Evolutionary conservation across 1,139 yeast species (phyloP).

Genomic region (Taphrina confusa): DNA sequence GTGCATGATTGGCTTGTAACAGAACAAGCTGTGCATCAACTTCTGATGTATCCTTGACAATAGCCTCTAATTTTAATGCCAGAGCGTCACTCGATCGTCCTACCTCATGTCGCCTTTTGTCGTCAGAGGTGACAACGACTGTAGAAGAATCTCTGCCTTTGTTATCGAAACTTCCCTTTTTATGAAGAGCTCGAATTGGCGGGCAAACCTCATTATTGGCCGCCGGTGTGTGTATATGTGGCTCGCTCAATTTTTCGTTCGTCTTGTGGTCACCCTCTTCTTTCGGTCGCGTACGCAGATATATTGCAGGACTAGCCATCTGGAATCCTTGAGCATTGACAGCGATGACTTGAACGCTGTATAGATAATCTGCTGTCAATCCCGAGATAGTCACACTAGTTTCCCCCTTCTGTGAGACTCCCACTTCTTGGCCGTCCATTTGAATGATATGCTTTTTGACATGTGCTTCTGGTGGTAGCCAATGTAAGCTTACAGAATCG

Average conservation of each 20-base stretch:
- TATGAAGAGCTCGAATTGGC: neutral
- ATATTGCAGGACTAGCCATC: slow-evolving; percentile 38
- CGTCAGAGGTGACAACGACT: slow-evolving; percentile 28
- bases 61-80: slow-evolving; percentile 55
- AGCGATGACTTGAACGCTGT: slow-evolving; percentile 60
- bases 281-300: slow-evolving; percentile 34
- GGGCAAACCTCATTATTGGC: neutral
- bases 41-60: slow-evolving; percentile 51
- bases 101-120: neutral
- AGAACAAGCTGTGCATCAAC: slow-evolving; percentile 50
- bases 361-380: slow-evolving; percentile 53
- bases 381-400: slow-evolving; percentile 50
- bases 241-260: slow-evolving; percentile 1
- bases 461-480: slow-evolving; percentile 50
- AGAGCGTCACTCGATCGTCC: slow-evolving; percentile 54
- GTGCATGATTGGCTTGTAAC: slow-evolving; percentile 50
- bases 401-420: slow-evolving; percentile 48
- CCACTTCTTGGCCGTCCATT: slow-evolving; percentile 52
- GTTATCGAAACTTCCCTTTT: slow-evolving; percentile 9
- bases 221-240: neutral
- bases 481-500: slow-evolving; percentile 56
- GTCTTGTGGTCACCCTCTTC: neutral
- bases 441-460: slow-evolving; percentile 52
- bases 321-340: slow-evolving; percentile 48
- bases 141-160: slow-evolving; percentile 29